A percentile compares a stretch with the other conserved stretches of the same genome.
phyloP scores from a whole-genome alignment of 2,329 filamentous ascomycete species.

The Phoma sp. region DNA sequence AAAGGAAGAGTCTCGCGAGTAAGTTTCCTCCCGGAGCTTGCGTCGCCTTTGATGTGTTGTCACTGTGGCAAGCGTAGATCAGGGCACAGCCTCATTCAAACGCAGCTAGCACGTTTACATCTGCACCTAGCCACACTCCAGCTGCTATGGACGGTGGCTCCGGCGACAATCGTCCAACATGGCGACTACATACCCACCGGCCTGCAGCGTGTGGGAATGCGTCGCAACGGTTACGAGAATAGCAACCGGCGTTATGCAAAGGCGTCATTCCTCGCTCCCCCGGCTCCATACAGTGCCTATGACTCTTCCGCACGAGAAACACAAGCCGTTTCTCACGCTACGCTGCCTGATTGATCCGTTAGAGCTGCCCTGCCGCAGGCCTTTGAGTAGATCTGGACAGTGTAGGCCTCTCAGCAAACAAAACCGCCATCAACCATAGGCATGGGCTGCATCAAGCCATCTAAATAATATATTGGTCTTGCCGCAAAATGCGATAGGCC shows the following conservation, averaged over 20 bases:
- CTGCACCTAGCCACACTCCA: slow-evolving; percentile 42
- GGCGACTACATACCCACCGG: slow-evolving; percentile 2
- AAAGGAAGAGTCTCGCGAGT: slow-evolving; percentile 6
- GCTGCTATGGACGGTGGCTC: slow-evolving; percentile 36
- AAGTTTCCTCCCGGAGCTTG: slow-evolving; percentile 9
- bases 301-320: slow-evolving; percentile 39
- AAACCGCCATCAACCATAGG: slow-evolving; percentile 20
- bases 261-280: slow-evolving; percentile 28
- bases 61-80: slow-evolving; percentile 39
- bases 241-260: slow-evolving; percentile 23
- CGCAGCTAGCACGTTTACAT: slow-evolving; percentile 26
- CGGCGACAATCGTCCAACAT: slow-evolving; percentile 19
- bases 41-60: slow-evolving; percentile 40
- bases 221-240: slow-evolving; percentile 39
- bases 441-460: slow-evolving; percentile 36
- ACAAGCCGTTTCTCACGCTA: slow-evolving; percentile 28
- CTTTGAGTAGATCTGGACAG: slow-evolving; percentile 17
- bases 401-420: slow-evolving; percentile 31
- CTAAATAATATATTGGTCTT: slow-evolving; percentile 23
- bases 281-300: slow-evolving; percentile 32
- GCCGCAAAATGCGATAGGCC: slow-evolving; percentile 19
- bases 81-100: slow-evolving; percentile 41
- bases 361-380: slow-evolving; percentile 18
- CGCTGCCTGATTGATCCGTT: slow-evolving; percentile 39
- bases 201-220: slow-evolving; percentile 16